Evolutionary conservation across 345 rosid genomes (phyloP), one percentile per base, ranked within the genome.

Genomic region (Eucalyptus shirleyi): DNA sequence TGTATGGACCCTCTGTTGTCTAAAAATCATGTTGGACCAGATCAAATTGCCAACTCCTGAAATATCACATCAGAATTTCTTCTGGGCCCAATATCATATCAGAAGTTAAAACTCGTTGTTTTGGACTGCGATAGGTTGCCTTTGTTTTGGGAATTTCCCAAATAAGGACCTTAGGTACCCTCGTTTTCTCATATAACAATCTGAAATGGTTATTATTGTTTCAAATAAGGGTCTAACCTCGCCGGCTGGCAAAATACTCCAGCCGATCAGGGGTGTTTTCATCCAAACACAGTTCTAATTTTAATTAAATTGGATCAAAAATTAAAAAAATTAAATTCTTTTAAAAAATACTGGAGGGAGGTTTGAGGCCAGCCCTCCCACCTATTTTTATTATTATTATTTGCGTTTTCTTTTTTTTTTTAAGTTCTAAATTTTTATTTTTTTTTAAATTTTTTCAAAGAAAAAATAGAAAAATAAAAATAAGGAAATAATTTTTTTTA

Each of bases 151-250:
- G 1, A 18, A 51, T 6, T 6, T 7, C 7, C 9, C 1, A 21
- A 53, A 53, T 21, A 2, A 53, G 1, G 1, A 8, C 0, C 0
- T 53, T 0, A 53, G 0, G 10, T 53, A 0, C 5, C 26, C 5
- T 21, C 5, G 8, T 21, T 0, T 21, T 53, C 26, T 21, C 1
- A 2, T 0, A 2, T 21, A 53, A 21, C 0, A 21, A 21, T 21
- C 59, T 53, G 11, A 53, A 21, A 53, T 53, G 2, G 2, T 8
- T 21, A 53, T 8, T 53, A 8, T 53, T 53, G 0, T 53, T 21
- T 53, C 59, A 53, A 8, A 53, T 53, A 53, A 53, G 24, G 24
- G 10, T 53, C 23, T 44, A 44, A 44, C 1, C 24, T 53, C 0
- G 1, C 0, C 0, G 2, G 56, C 5, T 8, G 0, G 56, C 4